Evolutionary conservation across 495 filamentous ascomycete genomes (phyloP).

Genomic region (Diplogelasinospora grovesii): DNA sequence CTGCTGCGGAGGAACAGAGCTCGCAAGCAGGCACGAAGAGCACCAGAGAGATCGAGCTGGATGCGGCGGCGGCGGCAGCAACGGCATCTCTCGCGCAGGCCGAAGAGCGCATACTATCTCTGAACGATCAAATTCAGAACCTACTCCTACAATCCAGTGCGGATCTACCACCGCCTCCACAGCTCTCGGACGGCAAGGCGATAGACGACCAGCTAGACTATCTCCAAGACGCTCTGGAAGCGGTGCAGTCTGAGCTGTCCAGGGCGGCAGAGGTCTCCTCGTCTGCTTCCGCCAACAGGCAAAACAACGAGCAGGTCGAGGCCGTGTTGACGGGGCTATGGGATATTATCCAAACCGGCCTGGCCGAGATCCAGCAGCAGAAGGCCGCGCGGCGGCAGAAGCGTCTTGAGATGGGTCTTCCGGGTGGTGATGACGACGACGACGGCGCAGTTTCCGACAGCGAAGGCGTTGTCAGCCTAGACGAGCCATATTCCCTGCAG

Average conservation of each 20-base stretch:
- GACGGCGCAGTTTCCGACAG: slow-evolving; percentile 42
- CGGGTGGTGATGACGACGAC: slow-evolving; percentile 38
- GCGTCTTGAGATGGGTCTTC: slow-evolving; percentile 33
- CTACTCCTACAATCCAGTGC: slow-evolving; percentile 22
- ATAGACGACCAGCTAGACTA: slow-evolving; percentile 36
- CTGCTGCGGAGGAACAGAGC: slow-evolving; percentile 24
- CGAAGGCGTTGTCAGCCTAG: slow-evolving; percentile 43
- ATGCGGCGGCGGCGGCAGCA: slow-evolving; percentile 9
- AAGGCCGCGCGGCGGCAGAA: slow-evolving; percentile 44
- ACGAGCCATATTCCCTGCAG: slow-evolving; percentile 57
- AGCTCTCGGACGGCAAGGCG: slow-evolving; percentile 12
- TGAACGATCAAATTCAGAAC: slow-evolving; percentile 27
- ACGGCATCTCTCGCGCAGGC: slow-evolving; percentile 16
- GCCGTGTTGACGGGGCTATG: slow-evolving; percentile 60
- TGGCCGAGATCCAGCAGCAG: slow-evolving; percentile 50
- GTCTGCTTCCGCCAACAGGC: slow-evolving; percentile 20
- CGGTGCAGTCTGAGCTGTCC: slow-evolving; percentile 27
- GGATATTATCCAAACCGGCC: slow-evolving; percentile 61
- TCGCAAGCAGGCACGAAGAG: slow-evolving; percentile 2
- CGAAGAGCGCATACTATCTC: slow-evolving; percentile 22
- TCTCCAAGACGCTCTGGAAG: slow-evolving; percentile 27
- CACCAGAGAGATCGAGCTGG: slow-evolving; percentile 9
- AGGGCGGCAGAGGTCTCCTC: slow-evolving; percentile 22
- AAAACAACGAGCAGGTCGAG: slow-evolving; percentile 50
- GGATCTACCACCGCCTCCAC: slow-evolving; percentile 21